Conservation (phyloP, 805 yeast genomes). For the Lipomyces chichibuensis region DNA sequence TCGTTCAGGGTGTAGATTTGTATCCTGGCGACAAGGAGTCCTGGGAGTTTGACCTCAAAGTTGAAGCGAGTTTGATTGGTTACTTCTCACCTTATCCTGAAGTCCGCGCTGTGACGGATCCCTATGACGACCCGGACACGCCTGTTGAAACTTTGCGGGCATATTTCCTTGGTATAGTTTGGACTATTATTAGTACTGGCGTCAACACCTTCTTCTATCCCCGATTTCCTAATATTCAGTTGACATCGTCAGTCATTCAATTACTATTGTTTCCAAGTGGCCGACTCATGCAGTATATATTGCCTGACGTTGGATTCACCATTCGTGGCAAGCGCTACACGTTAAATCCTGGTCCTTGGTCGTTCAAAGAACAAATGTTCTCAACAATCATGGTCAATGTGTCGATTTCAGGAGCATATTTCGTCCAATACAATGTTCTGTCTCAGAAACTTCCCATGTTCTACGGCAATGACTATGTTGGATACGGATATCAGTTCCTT, state of each 20-base stretch:
- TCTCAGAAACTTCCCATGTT: conserved; percentile 53
- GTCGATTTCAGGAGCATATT: conserved; percentile 52
- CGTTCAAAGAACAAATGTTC: conserved; percentile 63
- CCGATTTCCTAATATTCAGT: conserved; percentile 59
- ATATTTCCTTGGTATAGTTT: conserved; percentile 55
- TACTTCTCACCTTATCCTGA: conserved; percentile 62
- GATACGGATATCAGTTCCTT: conserved; percentile 58
- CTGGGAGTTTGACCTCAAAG: conserved; percentile 43
- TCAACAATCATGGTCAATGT: conserved; percentile 53
- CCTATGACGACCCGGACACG: conserved; percentile 53
- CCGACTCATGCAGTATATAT: conserved; percentile 36
- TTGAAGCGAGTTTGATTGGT: conserved; percentile 50
- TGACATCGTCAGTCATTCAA: conserved; percentile 64
- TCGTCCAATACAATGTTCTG: conserved; percentile 54
- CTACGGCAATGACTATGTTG: conserved; percentile 44
- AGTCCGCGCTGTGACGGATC: conserved; percentile 59
- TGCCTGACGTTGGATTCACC: conserved; percentile 34
- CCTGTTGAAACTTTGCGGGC: conserved; percentile 58
- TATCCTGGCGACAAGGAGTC: conserved; percentile 1
- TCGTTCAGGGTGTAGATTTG: conserved; percentile 12
- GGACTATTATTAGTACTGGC: conserved; percentile 61
- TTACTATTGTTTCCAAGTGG: conserved; percentile 69
- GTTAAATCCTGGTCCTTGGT: conserved; percentile 65
- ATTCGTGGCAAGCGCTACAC: conserved; percentile 46
- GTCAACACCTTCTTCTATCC: conserved; percentile 62